Percentiles rank a stretch among this genome's conserved stretches.
Conservation (phyloP, 2,329 filamentous ascomycete genomes). For the Blastomyces gilchristii region DNA sequence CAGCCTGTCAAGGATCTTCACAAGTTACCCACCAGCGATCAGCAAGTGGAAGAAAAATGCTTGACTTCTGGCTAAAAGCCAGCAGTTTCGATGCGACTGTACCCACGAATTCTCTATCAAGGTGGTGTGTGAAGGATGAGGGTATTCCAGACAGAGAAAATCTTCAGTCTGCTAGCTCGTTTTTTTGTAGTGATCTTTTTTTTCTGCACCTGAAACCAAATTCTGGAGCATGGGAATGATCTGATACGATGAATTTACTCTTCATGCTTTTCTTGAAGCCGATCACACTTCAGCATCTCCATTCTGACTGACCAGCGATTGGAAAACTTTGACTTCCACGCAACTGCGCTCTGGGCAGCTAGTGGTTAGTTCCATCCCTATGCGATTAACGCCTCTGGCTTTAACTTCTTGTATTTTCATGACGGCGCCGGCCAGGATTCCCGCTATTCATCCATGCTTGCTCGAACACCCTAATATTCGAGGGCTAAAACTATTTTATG, state of each 20-base stretch:
- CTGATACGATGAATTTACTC: neutral
- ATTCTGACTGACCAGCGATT: neutral
- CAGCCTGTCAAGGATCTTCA: neutral
- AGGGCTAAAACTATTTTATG: neutral
- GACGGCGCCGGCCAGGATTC: neutral
- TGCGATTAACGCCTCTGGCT: neutral
- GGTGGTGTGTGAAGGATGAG: neutral
- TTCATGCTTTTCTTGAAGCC: neutral
- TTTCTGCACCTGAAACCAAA: neutral
- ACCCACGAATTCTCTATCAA: neutral
- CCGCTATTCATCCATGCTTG: neutral
- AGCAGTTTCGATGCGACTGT: neutral
- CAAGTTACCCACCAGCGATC: neutral
- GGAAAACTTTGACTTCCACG: neutral
- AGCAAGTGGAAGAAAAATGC: neutral
- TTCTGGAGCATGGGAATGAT: neutral
- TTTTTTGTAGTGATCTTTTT: neutral
- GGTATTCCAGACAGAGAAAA: neutral
- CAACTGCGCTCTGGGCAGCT: neutral
- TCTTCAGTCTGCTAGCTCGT: neutral
- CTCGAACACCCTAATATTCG: neutral
- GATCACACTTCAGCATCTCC: neutral
- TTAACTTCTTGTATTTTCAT: neutral
- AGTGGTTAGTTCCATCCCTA: neutral
- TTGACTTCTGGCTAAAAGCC: neutral